Evolutionary conservation across 495 filamentous ascomycete species (phyloP), one percentile per base, ranked within the genome.

Genomic region (Umbilicaria muhlenbergii): DNA sequence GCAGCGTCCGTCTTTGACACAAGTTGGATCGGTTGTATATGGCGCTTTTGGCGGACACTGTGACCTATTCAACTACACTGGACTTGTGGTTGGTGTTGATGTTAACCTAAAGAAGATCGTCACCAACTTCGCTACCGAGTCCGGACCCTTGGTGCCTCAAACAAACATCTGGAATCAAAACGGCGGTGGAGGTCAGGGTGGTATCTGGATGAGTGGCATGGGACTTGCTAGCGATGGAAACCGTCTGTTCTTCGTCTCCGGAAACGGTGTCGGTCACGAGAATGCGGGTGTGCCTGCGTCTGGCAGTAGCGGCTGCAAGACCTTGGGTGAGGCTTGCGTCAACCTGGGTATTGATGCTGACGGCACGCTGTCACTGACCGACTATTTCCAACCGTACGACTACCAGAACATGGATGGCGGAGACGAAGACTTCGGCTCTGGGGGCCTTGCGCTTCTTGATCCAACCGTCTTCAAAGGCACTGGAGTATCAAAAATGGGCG

Each of bases 41-140:
- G 63, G 54, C 10, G 64, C 48, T 1, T 69, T 68, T 47, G 65
- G 58, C 28, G 61, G 62, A n/a, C 65, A 68, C 47, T 69, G 66
- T 41, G 66, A 66, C 40, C 44, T 59, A 0, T 69, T 61, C 51
- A 69, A 69, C 42, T 69, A 65, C 43, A 69, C 66, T 5, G 65
- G 66, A 3, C 57, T 55, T 45, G 41, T 66, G 10, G 42, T 65
- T 33, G 54, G 58, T 8, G 44, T 66, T 19, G 58, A 58, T 45
- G 58, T 55, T 16, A 50, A 43, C 16, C 46, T 52, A 10, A 53
- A 52, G 14, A 56, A 53, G 36, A 53, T 53, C 43, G 50, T 55
- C 16, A 45, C 50, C 33, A 44, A 38, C 42, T 66, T 53, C 33
- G 60, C 61, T 19, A 62, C 54, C 34, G 61, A 67, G 47, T 43